Evolutionary conservation across 1,284 basidiomycete species (phyloP).

Genomic region (Pascua guehoae): DNA sequence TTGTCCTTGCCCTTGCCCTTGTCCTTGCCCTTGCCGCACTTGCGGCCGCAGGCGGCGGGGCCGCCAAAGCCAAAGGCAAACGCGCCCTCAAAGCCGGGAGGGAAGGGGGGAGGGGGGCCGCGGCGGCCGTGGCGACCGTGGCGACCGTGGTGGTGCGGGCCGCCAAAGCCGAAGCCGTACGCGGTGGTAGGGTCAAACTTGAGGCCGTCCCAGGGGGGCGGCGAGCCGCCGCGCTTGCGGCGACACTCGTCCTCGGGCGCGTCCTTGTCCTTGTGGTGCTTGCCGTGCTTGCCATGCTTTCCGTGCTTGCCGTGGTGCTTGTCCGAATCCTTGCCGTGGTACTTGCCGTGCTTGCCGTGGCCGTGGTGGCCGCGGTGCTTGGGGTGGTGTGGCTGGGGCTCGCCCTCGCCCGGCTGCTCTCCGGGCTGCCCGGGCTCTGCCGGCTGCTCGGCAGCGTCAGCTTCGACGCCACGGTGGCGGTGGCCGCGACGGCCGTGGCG

Average conservation of each 20-base stretch:
- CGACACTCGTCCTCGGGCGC: not conserved
- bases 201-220: conserved; percentile 2
- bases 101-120: not conserved
- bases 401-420: too few species aligned
- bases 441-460: too few species aligned
- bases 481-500: not conserved
- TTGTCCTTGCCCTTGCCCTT: too few species aligned
- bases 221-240: conserved; percentile 3
- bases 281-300: not conserved
- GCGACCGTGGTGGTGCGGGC: conserved; percentile 1
- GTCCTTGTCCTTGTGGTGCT: not conserved
- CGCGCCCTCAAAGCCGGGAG: not conserved
- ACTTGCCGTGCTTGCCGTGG: not conserved
- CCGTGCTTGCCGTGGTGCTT: not conserved
- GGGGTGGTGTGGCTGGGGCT: too few species aligned
- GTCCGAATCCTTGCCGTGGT: not conserved
- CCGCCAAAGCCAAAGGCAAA: not conserved
- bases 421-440: too few species aligned
- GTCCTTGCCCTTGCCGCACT: too few species aligned
- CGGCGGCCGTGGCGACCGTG: not conserved
- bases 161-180: not conserved
- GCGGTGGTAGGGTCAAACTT: not conserved
- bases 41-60: too few species aligned
- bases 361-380: too few species aligned
- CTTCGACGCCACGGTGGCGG: too few species aligned